Base-by-base conservation (phyloP, 169 alveolate genomes). In the Babesia caballi region DNA sequence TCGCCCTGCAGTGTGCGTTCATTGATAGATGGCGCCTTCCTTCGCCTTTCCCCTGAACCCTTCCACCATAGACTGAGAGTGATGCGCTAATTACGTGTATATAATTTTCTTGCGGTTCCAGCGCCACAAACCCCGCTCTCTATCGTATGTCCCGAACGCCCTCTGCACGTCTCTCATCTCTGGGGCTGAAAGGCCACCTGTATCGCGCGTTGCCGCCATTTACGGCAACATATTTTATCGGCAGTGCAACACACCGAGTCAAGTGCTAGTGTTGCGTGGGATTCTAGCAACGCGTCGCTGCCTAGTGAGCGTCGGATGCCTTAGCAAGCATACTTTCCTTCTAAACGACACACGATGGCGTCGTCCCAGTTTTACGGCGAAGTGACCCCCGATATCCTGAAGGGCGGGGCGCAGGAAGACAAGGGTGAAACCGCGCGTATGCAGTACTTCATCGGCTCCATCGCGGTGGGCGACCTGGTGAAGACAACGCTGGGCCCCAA, bases 401-500 rank as follows among this genome's bases (percentile, higher is more conserved):
- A 94, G 75, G 95, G 94, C 44, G 96, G 97, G 19, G 98, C 99
- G 30, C 94, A 92, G 75, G 98, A 95, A 75, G 97, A 95, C 84
- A 91, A 91, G 80, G 99, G 98, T 38, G 99, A 96, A 77, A 83
- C 94, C 77, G 99, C 99, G 23, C 90, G 99, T 82, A 78, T 96
- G 88, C 95, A 95, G 65, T 92, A 97, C 47, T 96, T 95, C 71
- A 97, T 98, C 35, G 99, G 99, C 11, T 99, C 99, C 21, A 95
- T 98, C 28, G 99, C 99, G 19, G 97, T 98, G 14, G 99, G 99
- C n/a, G 99, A 98, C 82, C 88, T 98, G 74, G 98, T 98, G 72
- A 97, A 97, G 85, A 94, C 98, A 28, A 98, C 99, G 30, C 89
- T 98, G 66, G 99, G 99, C 25, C 99, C 99, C 23, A 94, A 96